phyloP scores from a whole-genome alignment of 148 eudicot genomes.

The Amaranthus palmeri region DNA sequence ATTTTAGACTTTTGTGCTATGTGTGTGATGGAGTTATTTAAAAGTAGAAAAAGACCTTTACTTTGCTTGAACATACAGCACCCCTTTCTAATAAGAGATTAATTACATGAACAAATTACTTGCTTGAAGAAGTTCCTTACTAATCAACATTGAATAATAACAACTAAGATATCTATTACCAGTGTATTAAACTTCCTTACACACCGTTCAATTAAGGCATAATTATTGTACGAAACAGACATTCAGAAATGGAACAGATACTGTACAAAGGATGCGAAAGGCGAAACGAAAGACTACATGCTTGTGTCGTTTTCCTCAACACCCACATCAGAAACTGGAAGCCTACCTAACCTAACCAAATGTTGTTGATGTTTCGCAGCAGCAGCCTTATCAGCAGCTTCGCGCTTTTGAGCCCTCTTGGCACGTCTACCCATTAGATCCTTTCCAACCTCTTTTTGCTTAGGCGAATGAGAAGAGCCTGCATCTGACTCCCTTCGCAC shows the following conservation, averaged over 20 bases:
- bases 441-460: constrained; percentile 52
- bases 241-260: constrained; percentile 4
- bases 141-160: background rate
- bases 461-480: constrained; percentile 48
- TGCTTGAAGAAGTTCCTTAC: constrained; percentile 4
- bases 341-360: constrained; percentile 63
- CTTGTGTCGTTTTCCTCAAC: constrained; percentile 11
- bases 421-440: constrained; percentile 72
- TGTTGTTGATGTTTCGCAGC: constrained; percentile 78
- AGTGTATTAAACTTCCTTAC: background rate
- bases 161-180: constrained; percentile 11
- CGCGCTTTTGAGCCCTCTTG: constrained; percentile 82
- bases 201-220: constrained; percentile 14
- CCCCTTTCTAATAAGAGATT: too few species aligned
- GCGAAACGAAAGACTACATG: constrained; percentile 12
- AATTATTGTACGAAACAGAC: constrained; percentile 20
- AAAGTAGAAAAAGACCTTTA: too few species aligned
- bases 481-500: constrained; percentile 30
- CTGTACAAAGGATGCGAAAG: constrained; percentile 21
- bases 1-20: too few species aligned
- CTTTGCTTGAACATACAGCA: too few species aligned
- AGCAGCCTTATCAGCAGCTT: constrained; percentile 88
- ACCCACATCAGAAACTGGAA: constrained; percentile 20
- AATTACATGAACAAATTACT: constrained; percentile 13
- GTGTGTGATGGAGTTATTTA: too few species aligned